Conservation (phyloP, 768 basidiomycete genomes). For the Termitomyces sp. region DNA sequence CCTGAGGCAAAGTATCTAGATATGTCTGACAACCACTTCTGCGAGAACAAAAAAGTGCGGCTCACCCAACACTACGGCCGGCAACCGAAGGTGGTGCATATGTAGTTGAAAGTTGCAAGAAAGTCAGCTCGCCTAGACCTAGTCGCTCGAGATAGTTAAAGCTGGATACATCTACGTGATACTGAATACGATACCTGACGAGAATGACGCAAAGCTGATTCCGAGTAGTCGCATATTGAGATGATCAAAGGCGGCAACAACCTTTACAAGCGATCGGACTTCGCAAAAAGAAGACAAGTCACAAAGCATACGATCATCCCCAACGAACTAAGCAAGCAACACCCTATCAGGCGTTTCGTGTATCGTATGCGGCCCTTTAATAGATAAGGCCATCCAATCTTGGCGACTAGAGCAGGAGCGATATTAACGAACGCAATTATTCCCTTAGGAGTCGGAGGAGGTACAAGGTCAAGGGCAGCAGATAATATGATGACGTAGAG, state of each 20-base stretch:
- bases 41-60: not conserved
- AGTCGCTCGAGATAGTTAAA: not conserved
- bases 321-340: slow-evolving; percentile 64
- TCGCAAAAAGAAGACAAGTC: slow-evolving; percentile 3
- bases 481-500: slow-evolving; percentile 96
- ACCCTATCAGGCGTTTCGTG: slow-evolving; percentile 63
- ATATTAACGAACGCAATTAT: slow-evolving; percentile 96
- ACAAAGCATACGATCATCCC: slow-evolving; percentile 76
- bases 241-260: slow-evolving; percentile 67
- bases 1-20: slow-evolving; percentile 89
- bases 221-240: slow-evolving; percentile 71
- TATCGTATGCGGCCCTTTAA: slow-evolving; percentile 86
- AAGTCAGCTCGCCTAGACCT: slow-evolving; percentile 94
- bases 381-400: slow-evolving; percentile 89
- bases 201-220: slow-evolving; percentile 77
- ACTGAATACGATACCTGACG: slow-evolving; percentile 51
- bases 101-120: slow-evolving; percentile 86
- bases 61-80: slow-evolving; percentile 78
- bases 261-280: slow-evolving; percentile 31
- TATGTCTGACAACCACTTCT: not conserved
- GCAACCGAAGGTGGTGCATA: slow-evolving; percentile 63
- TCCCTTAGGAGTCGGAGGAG: slow-evolving; percentile 88
- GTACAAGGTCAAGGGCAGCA: slow-evolving; percentile 91
- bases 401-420: slow-evolving; percentile 78
- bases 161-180: not conserved